These are phyloP conservation scores for Fraxinus anomala DNA, from an alignment of 257 asterid genomes.

Conservation along the genomic window DNA sequence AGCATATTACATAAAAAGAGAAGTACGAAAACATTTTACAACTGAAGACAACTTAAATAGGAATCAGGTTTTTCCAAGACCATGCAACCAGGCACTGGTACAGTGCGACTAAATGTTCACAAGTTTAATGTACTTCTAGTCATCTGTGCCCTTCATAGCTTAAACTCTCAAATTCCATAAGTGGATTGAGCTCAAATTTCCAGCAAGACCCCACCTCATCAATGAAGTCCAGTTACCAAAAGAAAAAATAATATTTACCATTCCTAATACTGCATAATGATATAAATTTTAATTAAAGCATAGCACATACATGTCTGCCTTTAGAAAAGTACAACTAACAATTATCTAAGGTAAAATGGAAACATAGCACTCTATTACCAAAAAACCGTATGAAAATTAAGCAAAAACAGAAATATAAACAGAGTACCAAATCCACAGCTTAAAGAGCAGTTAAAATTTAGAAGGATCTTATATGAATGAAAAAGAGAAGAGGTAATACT, in stretches of 20 bases:
- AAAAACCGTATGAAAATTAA: neutral
- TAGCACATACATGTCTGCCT: neutral
- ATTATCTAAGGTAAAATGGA: neutral
- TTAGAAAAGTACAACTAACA: neutral
- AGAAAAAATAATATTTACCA: neutral
- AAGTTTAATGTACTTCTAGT: neutral
- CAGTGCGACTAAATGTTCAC: neutral
- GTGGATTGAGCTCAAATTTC: neutral
- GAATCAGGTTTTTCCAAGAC: neutral
- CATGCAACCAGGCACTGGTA: neutral
- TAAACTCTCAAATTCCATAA: neutral
- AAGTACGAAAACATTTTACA: neutral
- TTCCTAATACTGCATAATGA: neutral
- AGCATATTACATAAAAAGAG: neutral
- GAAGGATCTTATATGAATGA: neutral
- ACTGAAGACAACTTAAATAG: neutral
- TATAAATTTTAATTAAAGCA: neutral
- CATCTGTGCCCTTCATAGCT: neutral
- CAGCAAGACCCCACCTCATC: neutral
- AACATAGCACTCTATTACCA: slow-evolving; percentile 2
- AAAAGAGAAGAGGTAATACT: slow-evolving; percentile 49
- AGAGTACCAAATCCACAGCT: slow-evolving; percentile 1
- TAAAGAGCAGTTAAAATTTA: slow-evolving; percentile 11
- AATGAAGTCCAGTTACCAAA: neutral
- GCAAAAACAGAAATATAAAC: slow-evolving; percentile 13